These are phyloP conservation scores for Aspergillus sparsus DNA, from an alignment of 495 filamentous ascomycete genomes.

Conservation along the genomic window DNA sequence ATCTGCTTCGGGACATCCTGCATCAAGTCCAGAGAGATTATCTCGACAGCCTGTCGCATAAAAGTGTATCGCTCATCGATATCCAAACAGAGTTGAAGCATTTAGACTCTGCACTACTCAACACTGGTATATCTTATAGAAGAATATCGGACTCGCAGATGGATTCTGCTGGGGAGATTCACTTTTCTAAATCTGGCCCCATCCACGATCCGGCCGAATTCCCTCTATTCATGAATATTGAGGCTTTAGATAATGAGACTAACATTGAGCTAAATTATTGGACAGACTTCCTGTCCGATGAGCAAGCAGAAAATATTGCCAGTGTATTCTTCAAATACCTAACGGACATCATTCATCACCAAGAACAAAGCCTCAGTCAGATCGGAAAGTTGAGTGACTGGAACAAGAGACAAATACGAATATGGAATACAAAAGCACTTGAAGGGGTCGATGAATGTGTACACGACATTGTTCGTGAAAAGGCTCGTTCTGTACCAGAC, in stretches of 20 bases:
- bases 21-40: constrained; percentile 52
- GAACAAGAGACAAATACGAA: constrained; percentile 40
- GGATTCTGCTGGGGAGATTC: background rate
- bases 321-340: constrained; percentile 50
- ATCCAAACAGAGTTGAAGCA: constrained; percentile 50
- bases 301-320: constrained; percentile 53
- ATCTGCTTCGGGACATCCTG: constrained; percentile 29
- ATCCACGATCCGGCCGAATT: constrained; percentile 61
- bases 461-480: constrained; percentile 46
- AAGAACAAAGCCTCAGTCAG: constrained; percentile 34
- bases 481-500: constrained; percentile 37
- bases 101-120: constrained; percentile 30
- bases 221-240: constrained; percentile 56
- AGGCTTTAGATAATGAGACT: constrained; percentile 46
- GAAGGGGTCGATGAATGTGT: constrained; percentile 40
- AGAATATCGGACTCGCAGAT: background rate
- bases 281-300: constrained; percentile 50
- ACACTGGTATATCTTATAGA: constrained; percentile 47
- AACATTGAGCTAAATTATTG: constrained; percentile 58
- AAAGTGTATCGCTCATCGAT: constrained; percentile 53
- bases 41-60: constrained; percentile 48
- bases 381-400: constrained; percentile 41
- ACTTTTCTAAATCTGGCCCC: constrained; percentile 34
- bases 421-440: constrained; percentile 48
- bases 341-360: constrained; percentile 41